Evolutionary conservation across 768 basidiomycete genomes (phyloP).

Genomic region (Kwoniella europaea): DNA sequence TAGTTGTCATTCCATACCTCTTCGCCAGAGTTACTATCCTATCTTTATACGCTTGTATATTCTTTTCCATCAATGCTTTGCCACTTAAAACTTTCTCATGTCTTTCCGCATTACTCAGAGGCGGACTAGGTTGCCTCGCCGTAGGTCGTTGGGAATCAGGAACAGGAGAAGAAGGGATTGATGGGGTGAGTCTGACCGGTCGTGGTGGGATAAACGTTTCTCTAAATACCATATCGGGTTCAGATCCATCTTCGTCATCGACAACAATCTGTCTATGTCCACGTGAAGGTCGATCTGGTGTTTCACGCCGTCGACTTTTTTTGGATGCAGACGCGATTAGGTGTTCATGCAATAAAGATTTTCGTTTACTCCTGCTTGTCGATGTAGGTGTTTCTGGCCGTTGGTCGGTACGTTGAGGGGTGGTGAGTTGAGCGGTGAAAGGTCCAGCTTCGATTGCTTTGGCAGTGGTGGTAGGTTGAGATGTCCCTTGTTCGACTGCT

Average conservation of each 20-base stretch:
- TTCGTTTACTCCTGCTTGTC: not conserved
- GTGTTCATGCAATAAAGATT: slow-evolving; percentile 10
- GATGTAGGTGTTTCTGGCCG: not conserved
- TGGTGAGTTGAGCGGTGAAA: not conserved
- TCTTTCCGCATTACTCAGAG: not conserved
- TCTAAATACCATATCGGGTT: slow-evolving; percentile 21
- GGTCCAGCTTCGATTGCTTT: slow-evolving; percentile 6
- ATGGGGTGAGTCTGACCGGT: slow-evolving; percentile 1
- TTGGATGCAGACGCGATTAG: not conserved
- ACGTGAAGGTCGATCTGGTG: not conserved
- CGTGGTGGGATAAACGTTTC: slow-evolving; percentile 15
- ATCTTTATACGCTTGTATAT: slow-evolving; percentile 9
- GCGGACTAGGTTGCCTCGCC: slow-evolving; percentile 4
- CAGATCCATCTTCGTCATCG: not conserved
- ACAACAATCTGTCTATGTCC: not conserved
- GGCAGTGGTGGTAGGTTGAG: not conserved
- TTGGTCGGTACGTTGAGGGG: not conserved
- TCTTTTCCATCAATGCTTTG: not conserved
- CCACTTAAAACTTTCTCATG: not conserved
- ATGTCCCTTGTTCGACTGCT: not conserved
- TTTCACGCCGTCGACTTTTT: not conserved
- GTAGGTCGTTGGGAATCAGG: not conserved
- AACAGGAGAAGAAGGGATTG: not conserved
- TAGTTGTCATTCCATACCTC: slow-evolving; percentile 5
- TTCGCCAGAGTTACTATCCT: slow-evolving; percentile 1